Base-by-base conservation (phyloP, 78 protist species). In the Dictyostelium intermedium region DNA sequence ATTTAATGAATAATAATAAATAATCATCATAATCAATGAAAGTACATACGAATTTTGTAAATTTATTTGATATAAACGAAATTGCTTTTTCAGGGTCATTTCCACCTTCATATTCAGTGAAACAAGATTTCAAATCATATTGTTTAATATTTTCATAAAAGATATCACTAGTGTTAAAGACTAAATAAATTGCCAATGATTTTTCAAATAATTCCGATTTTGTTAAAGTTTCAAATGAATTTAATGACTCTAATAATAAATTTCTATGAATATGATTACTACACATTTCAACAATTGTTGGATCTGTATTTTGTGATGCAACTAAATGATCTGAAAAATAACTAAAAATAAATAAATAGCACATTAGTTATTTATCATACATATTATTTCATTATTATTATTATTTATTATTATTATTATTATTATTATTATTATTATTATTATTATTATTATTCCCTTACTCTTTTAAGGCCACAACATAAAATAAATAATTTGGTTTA, bases 391-490 rank as follows among this genome's bases (percentile, higher is more conserved):
- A n/a, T n/a, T n/a, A n/a, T n/a, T n/a, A n/a, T n/a, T n/a, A n/a
- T n/a, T n/a, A n/a, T n/a, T n/a, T n/a, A n/a, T n/a, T n/a, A n/a
- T n/a, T n/a, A n/a, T n/a, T n/a, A n/a, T n/a, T n/a, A n/a, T n/a
- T n/a, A n/a, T n/a, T n/a, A n/a, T n/a, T n/a, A n/a, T n/a, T n/a
- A n/a, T n/a, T n/a, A n/a, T n/a, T n/a, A n/a, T n/a, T n/a, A n/a
- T n/a, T n/a, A n/a, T n/a, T n/a, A n/a, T n/a, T n/a, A 20, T 56
- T 2, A 13, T 20, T 77, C 6, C 10, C 83, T 35, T 87, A 87
- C 93, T 87, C 93, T 66, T 87, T 87, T 39, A 87, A 45, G 14
- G 93, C 72, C 27, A 87, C 93, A 66, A 87, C 93, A 87, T 87
- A 87, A 66, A 87, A 63, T 37, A 87, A 2, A 79, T 87, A 87